Percentiles rank a stretch among this genome's conserved stretches.
These are phyloP conservation scores for Psilocybe cyanescens DNA, from an alignment of 768 basidiomycete genomes.

Conservation along the genomic window DNA sequence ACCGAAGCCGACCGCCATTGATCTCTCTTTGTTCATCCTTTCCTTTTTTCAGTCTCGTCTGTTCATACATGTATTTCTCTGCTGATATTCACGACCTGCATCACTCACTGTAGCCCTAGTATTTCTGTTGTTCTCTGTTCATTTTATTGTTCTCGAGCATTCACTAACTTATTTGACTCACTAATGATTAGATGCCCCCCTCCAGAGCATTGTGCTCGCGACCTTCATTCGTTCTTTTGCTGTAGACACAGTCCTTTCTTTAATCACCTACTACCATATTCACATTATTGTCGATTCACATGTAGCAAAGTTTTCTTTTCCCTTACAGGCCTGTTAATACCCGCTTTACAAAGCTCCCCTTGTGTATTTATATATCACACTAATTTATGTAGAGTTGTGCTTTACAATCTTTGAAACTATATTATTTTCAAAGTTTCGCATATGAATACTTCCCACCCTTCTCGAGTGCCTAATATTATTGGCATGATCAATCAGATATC, in stretches of 20 bases:
- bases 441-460: slow-evolving; percentile 37
- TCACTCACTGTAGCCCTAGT: slow-evolving; percentile 19
- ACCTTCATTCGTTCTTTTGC: slow-evolving; percentile 2
- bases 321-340: slow-evolving; percentile 8
- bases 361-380: slow-evolving; percentile 23
- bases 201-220: not conserved
- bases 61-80: slow-evolving; percentile 4
- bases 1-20: slow-evolving; percentile 30
- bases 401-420: not conserved
- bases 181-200: not conserved
- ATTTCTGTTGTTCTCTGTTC: slow-evolving; percentile 2
- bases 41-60: not conserved
- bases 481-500: not conserved
- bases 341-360: slow-evolving; percentile 10
- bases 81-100: not conserved
- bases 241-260: slow-evolving; percentile 18
- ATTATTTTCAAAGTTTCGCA: slow-evolving; percentile 16
- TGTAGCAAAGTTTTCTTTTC: not conserved
- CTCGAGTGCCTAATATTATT: slow-evolving; percentile 26
- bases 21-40: not conserved
- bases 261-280: slow-evolving; percentile 5
- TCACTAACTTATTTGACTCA: slow-evolving; percentile 5
- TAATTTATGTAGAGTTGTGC: slow-evolving; percentile 8
- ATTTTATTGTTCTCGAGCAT: not conserved
- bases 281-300: slow-evolving; percentile 7